phyloP scores from a whole-genome alignment of 1,284 basidiomycete genomes.

The Taiwanofungus camphoratus region DNA sequence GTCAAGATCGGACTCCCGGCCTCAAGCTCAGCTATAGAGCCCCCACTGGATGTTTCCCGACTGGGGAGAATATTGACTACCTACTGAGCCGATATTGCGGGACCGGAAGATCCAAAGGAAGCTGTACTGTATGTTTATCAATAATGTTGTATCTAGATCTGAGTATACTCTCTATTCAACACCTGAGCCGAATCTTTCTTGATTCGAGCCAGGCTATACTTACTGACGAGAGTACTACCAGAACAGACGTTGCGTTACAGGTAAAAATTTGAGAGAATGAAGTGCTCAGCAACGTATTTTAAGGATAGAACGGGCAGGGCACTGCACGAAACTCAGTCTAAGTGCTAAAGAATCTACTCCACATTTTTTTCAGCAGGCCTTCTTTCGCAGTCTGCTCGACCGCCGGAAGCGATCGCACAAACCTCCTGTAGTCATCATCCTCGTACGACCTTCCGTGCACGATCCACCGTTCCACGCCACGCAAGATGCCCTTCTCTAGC shows the following conservation, averaged over 20 bases:
- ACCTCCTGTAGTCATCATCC: neutral
- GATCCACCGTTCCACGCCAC: constrained; percentile 37
- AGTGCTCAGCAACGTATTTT: neutral
- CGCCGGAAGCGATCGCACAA: constrained; percentile 3
- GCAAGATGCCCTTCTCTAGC: constrained; percentile 47
- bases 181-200: too few species aligned
- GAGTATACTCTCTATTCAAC: neutral
- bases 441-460: neutral
- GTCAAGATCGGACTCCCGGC: neutral
- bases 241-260: too few species aligned
- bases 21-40: neutral
- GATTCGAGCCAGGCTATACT: too few species aligned
- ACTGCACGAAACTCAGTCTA: too few species aligned
- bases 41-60: neutral
- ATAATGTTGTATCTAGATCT: constrained; percentile 7
- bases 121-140: neutral
- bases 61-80: neutral
- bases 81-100: neutral
- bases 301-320: neutral
- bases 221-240: too few species aligned
- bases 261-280: too few species aligned
- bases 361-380: neutral
- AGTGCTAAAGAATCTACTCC: too few species aligned
- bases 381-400: neutral
- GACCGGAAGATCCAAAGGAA: neutral